Conservation (phyloP, 768 basidiomycete species). For the Ramaria rubella region DNA sequence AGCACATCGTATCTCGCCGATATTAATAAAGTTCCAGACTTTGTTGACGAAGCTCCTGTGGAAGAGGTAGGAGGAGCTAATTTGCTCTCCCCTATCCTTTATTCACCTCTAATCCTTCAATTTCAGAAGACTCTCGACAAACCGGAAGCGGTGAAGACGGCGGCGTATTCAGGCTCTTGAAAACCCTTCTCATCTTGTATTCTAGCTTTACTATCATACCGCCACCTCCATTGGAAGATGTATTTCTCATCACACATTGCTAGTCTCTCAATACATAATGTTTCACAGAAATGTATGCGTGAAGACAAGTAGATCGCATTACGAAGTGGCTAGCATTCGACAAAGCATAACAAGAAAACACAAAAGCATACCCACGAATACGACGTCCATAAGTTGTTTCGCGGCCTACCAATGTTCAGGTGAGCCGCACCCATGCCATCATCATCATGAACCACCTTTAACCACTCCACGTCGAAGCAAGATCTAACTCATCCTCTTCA, state of each 20-base stretch:
- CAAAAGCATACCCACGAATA: too few relatives aligned
- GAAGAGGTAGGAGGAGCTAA: constrained; percentile 33
- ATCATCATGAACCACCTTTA: neutral
- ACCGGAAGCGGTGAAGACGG: constrained; percentile 11
- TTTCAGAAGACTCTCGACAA: neutral
- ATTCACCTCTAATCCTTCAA: neutral
- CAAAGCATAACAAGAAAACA: too few relatives aligned
- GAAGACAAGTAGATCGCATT: too few relatives aligned
- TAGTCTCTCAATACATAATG: too few relatives aligned
- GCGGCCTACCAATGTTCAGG: neutral
- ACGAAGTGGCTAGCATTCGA: too few relatives aligned
- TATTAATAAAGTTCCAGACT: constrained; percentile 84
- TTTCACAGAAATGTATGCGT: too few relatives aligned
- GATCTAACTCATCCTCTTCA: neutral
- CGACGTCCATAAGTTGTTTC: too few relatives aligned
- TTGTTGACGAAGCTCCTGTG: constrained; percentile 82
- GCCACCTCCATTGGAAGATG: neutral
- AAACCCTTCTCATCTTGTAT: neutral
- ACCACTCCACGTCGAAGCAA: constrained; percentile 6
- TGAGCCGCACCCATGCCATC: neutral
- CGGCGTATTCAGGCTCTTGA: constrained; percentile 7
- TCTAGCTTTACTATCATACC: neutral
- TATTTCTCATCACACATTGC: neutral
- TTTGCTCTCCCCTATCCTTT: constrained; percentile 1
- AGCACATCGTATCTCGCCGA: constrained; percentile 83